Evolutionary conservation across 2,329 filamentous ascomycete genomes (phyloP).

Genomic region (Colletotrichum liaoningense): DNA sequence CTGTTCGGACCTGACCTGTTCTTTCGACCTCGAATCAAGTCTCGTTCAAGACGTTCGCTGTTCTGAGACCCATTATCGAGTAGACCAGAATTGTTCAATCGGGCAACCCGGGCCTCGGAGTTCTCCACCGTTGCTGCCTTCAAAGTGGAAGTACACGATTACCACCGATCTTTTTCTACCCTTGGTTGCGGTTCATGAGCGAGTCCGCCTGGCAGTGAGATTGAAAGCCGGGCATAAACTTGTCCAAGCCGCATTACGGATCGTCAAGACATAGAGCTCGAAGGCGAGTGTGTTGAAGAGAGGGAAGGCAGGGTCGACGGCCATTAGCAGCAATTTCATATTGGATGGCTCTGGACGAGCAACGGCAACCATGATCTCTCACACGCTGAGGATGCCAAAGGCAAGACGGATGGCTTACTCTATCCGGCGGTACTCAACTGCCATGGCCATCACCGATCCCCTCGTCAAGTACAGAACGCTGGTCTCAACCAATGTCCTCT

Average conservation of each 20-base stretch:
- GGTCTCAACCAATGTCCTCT: constrained; percentile 73
- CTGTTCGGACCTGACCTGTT: background rate
- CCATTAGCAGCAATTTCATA: no score
- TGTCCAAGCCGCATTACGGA: background rate
- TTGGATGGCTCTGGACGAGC: background rate
- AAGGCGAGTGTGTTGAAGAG: background rate
- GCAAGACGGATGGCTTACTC: constrained; percentile 1
- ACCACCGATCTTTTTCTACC: background rate
- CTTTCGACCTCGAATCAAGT: background rate
- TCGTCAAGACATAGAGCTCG: background rate
- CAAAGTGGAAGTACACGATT: background rate
- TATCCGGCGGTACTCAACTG: constrained; percentile 51
- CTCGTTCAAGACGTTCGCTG: background rate
- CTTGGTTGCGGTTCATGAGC: background rate
- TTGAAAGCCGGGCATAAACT: background rate
- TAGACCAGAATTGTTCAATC: background rate
- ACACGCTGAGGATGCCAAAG: constrained; percentile 37
- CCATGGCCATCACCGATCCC: constrained; percentile 75
- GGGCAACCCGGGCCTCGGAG: background rate
- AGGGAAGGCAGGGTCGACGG: background rate
- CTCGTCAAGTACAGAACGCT: constrained; percentile 81
- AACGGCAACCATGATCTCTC: constrained; percentile 6
- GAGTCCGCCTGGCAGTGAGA: background rate
- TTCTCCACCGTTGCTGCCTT: background rate
- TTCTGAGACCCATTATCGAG: background rate